These are phyloP conservation scores for Phytophthora meadii DNA, from an alignment of 352 stramenopile species.

Conservation along the genomic window DNA sequence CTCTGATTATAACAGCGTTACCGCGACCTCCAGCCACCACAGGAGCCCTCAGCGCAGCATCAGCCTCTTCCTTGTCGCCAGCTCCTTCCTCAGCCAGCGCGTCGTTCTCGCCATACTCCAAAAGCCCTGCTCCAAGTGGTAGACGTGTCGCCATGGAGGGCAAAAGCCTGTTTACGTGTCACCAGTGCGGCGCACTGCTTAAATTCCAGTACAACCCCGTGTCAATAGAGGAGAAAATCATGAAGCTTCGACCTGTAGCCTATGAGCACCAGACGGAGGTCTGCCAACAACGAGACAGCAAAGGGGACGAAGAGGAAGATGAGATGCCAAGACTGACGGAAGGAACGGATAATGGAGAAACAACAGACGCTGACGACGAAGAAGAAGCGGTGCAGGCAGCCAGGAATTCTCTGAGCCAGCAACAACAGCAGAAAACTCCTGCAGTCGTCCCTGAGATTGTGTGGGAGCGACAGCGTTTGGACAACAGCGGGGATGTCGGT, in stretches of 20 bases:
- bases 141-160: constrained; percentile 66
- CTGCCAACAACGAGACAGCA: constrained; percentile 29
- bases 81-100: constrained; percentile 29
- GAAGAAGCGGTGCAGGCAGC: constrained; percentile 29
- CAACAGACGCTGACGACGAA: constrained; percentile 45
- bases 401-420: constrained; percentile 35
- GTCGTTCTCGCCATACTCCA: constrained; percentile 39
- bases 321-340: constrained; percentile 38
- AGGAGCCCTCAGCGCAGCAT: constrained; percentile 1
- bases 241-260: constrained; percentile 47
- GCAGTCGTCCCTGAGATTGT: constrained; percentile 57
- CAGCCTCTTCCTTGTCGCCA: constrained; percentile 10
- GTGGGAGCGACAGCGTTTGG: constrained; percentile 57
- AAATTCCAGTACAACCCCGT: constrained; percentile 69
- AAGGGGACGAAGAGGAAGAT: constrained; percentile 33
- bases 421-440: constrained; percentile 33
- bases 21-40: constrained; percentile 32
- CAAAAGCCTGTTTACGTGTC: constrained; percentile 81
- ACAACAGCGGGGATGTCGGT: constrained; percentile 23
- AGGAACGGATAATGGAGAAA: constrained; percentile 35
- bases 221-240: constrained; percentile 78
- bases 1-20: constrained; percentile 35
- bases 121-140: constrained; percentile 21
- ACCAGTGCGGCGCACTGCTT: constrained; percentile 72
- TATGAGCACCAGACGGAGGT: constrained; percentile 42